Conservation (phyloP, 495 filamentous ascomycete species). For the Penicillium lagena region DNA sequence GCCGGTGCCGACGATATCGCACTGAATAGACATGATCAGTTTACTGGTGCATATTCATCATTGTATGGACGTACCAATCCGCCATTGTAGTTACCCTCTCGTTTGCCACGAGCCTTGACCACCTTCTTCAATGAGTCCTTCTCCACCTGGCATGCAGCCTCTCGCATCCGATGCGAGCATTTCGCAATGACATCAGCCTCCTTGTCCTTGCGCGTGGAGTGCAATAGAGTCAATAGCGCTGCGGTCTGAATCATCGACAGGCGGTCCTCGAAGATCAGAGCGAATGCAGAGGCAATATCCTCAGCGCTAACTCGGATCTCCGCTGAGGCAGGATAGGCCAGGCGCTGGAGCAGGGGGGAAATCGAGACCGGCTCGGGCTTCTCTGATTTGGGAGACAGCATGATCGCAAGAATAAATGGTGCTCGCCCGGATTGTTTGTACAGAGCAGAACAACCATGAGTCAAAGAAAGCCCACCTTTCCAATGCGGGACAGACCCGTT, state of each 20-base stretch:
- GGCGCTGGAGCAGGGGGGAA: conserved; percentile 68
- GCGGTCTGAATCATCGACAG: conserved; percentile 78
- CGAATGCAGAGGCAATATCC: conserved; percentile 82
- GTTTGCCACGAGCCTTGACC: conserved; percentile 47
- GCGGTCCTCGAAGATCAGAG: conserved; percentile 79
- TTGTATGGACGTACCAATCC: conserved; percentile 48
- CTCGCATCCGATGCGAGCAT: conserved; percentile 63
- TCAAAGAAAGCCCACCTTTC: too few species aligned
- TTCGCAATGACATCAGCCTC: conserved; percentile 73
- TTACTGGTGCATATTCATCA: conserved; percentile 1
- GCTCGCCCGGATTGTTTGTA: too few species aligned
- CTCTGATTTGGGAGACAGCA: conserved; percentile 15
- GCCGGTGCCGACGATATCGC: conserved; percentile 97
- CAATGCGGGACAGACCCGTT: too few species aligned
- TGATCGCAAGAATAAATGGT: neutral
- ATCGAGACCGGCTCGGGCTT: conserved; percentile 57
- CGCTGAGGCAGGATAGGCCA: conserved; percentile 60
- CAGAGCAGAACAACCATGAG: too few species aligned
- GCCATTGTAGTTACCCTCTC: conserved; percentile 64
- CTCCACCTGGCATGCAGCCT: conserved; percentile 63
- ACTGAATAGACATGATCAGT: conserved; percentile 37
- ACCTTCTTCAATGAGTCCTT: conserved; percentile 48
- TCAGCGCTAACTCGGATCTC: conserved; percentile 55
- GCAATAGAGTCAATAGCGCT: conserved; percentile 77
- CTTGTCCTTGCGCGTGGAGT: conserved; percentile 77